A percentile compares a stretch with the other conserved stretches of the same genome.
Conservation (phyloP, 495 filamentous ascomycete species). For the Aspergillus mulundensis region DNA sequence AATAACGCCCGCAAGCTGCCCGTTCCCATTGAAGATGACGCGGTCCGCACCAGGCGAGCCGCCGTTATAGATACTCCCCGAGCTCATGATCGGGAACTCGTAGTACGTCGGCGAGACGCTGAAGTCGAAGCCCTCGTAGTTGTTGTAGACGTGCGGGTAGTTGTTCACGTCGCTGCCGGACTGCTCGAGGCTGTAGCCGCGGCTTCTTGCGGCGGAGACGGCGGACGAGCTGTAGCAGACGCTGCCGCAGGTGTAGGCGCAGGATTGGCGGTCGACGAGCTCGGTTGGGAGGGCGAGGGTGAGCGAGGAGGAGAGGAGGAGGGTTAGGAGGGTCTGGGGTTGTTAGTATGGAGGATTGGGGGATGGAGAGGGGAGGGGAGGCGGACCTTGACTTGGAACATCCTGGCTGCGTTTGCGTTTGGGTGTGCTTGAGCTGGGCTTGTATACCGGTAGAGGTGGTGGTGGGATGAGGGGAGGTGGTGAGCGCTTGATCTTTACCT, state of each 20-base stretch:
- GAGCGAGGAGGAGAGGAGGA: conserved; percentile 29
- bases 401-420: background rate
- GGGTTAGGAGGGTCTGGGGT: conserved; percentile 15
- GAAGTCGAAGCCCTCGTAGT: conserved; percentile 72
- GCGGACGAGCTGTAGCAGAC: conserved; percentile 44
- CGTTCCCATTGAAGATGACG: conserved; percentile 58
- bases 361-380: too few species aligned
- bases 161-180: conserved; percentile 44
- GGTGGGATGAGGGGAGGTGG: too few species aligned
- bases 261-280: conserved; percentile 30
- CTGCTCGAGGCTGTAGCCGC: conserved; percentile 47
- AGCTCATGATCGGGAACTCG: conserved; percentile 65
- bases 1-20: conserved; percentile 55
- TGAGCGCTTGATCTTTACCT: background rate
- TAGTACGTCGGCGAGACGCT: conserved; percentile 59
- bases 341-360: background rate
- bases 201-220: conserved; percentile 46
- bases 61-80: conserved; percentile 52
- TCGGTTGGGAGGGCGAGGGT: conserved; percentile 44
- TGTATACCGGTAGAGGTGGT: too few species aligned
- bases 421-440: background rate
- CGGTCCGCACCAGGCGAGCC: conserved; percentile 67
- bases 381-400: conserved; percentile 7
- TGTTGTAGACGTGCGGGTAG: conserved; percentile 70
- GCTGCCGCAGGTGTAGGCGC: conserved; percentile 49